Evolutionary conservation across 83 land plant genomes (phyloP), one percentile per base, ranked within the genome.

Genomic region (Larix sibirica): DNA sequence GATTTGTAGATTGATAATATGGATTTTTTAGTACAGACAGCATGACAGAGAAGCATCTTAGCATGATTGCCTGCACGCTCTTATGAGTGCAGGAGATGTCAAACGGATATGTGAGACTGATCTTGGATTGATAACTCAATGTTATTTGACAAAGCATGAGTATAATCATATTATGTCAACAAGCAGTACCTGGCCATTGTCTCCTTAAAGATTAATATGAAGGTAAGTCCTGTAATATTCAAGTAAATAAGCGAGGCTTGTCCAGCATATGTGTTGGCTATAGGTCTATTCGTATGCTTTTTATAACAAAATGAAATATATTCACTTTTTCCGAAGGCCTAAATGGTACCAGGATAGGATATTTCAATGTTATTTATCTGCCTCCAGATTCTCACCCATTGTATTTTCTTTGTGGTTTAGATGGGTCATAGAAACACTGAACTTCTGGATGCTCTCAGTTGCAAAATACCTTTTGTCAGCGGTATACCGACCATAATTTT

Each of bases 361-460:
- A 33, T 33, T 33, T 33, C 36, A 44, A 44, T 74, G 36, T 33
- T 33, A 33, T 33, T 33, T 33, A 33, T 33, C 2, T 33, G 36
- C 36, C 36, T 33, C 36, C 2, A 59, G 79, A 50, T 76, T 12
- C 5, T 73, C 26, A 59, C 4, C 16, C 21, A 50, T 7, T 50
- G 60, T 76, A 47, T 47, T 21, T 24, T 13, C 56, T 74, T 4
- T 36, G 44, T 20, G 24, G 0, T 60, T 24, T 88, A 97, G 98
- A 95, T 97, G 95, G 99, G 99, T 60, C 98, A 98, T 12, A 89
- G 99, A 87, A 97, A 96, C 82, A 94, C 99, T 31, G 99, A 96
- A 40, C 91, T 97, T 26, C 67, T 97, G 81, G 99, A 97, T 89
- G 99, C 99, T 69, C 63, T 97, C 26, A 87, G 91, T 26, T 87